Conservation (phyloP, 2,329 filamentous ascomycete genomes). For the Colletotrichum costaricense region DNA sequence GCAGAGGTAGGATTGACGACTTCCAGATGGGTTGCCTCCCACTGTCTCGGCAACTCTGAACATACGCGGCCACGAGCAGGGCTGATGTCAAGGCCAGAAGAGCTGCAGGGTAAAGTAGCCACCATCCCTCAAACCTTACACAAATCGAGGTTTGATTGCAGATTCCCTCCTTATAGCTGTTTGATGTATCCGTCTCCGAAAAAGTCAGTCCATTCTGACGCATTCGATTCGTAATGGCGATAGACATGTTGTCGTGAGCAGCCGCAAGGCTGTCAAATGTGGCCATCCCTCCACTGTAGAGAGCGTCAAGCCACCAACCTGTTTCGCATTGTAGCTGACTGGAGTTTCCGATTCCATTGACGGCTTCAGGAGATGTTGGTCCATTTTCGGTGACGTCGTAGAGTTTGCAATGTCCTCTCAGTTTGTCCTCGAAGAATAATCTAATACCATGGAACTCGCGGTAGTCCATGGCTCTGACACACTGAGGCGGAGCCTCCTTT, state of each 20-base stretch:
- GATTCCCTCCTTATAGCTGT: neutral
- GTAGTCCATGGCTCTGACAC: neutral
- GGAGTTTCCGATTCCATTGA: neutral
- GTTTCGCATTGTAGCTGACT: neutral
- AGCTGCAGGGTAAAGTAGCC: neutral
- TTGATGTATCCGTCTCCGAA: neutral
- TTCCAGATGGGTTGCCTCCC: neutral
- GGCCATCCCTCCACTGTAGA: neutral
- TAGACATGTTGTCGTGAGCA: neutral
- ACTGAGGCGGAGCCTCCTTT: neutral
- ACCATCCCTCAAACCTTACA: neutral
- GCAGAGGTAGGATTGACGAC: neutral
- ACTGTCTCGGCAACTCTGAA: neutral
- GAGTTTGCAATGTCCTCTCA: neutral
- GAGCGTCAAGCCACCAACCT: neutral
- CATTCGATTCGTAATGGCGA: neutral
- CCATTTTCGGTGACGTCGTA: neutral
- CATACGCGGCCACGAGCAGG: neutral
- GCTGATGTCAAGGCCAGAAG: neutral
- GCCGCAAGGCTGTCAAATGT: neutral
- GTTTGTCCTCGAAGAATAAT: neutral
- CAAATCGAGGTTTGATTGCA: neutral
- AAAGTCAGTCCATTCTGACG: neutral
- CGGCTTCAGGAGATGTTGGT: neutral
- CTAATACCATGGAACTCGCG: neutral